Conservation (phyloP, 495 filamentous ascomycete species). For the Acidiella bohemica region DNA sequence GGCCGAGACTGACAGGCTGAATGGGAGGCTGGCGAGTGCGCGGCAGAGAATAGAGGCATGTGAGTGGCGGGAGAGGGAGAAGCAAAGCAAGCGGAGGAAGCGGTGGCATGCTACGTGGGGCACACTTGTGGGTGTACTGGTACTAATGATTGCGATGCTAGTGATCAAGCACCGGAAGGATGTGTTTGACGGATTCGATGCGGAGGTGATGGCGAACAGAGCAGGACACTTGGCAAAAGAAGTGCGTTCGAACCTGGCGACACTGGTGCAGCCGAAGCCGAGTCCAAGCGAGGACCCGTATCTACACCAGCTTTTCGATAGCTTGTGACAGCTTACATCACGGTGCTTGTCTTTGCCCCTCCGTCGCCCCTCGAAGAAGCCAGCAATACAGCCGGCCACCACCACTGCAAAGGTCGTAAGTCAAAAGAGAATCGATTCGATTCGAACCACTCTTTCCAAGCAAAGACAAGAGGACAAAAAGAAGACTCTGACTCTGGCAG, state of each 20-base stretch:
- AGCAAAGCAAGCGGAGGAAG: conserved; percentile 50
- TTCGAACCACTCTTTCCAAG: neutral
- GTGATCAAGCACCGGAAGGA: conserved; percentile 8
- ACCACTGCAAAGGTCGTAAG: too few relatives aligned
- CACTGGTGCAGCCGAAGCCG: conserved; percentile 1
- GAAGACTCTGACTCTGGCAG: neutral
- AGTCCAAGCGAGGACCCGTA: conserved; percentile 16
- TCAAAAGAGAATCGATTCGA: too few relatives aligned
- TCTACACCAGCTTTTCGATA: conserved; percentile 15
- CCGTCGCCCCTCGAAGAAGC: too few relatives aligned
- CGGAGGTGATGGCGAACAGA: neutral
- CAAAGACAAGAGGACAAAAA: neutral
- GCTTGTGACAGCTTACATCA: conserved; percentile 12
- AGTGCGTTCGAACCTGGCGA: too few relatives aligned
- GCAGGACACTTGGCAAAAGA: too few relatives aligned
- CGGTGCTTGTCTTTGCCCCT: too few relatives aligned
- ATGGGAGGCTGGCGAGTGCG: conserved; percentile 51
- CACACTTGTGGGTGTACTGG: conserved; percentile 6
- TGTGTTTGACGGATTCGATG: conserved; percentile 1
- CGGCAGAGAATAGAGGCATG: conserved; percentile 51
- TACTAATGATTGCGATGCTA: conserved; percentile 10
- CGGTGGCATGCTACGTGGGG: conserved; percentile 13
- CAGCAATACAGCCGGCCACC: too few relatives aligned
- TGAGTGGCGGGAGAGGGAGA: conserved; percentile 58
- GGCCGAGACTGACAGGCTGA: conserved; percentile 49